phyloP scores from a whole-genome alignment of 2,329 filamentous ascomycete species.

The Raffaelea ambrosiae region DNA sequence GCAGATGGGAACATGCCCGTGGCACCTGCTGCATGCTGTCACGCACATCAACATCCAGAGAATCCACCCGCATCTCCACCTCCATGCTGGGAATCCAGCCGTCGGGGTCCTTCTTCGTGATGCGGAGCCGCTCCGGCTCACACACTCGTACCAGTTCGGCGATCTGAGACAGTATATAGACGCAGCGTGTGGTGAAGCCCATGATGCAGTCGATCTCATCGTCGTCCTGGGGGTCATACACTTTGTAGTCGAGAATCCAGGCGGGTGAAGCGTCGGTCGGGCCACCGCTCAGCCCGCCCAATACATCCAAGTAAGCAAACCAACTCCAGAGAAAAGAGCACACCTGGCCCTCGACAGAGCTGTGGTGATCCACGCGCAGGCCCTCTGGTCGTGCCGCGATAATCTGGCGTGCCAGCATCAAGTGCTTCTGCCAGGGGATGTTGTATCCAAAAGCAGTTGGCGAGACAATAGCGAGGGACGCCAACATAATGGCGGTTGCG shows the following conservation, averaged over 20 bases:
- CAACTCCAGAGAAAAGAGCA: slow-evolving; percentile 71
- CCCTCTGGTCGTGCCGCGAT: slow-evolving; percentile 52
- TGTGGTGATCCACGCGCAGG: slow-evolving; percentile 37
- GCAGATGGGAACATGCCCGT: slow-evolving; percentile 37
- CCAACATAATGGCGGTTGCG: slow-evolving; percentile 76
- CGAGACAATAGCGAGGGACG: slow-evolving; percentile 75
- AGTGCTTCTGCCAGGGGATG: slow-evolving; percentile 73
- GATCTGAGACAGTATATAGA: slow-evolving; percentile 62
- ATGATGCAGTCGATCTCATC: slow-evolving; percentile 74
- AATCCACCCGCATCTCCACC: slow-evolving; percentile 46
- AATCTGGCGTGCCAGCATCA: slow-evolving; percentile 66
- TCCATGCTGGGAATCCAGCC: slow-evolving; percentile 49
- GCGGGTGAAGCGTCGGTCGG: slow-evolving; percentile 41
- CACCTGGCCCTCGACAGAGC: slow-evolving; percentile 45
- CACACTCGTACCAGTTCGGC: slow-evolving; percentile 63
- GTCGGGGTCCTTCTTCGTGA: neutral
- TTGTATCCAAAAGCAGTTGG: slow-evolving; percentile 73
- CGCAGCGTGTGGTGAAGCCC: slow-evolving; percentile 65
- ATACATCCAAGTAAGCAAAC: slow-evolving; percentile 76
- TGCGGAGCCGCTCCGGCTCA: slow-evolving; percentile 30
- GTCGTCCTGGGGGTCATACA: slow-evolving; percentile 45
- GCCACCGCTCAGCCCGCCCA: slow-evolving; percentile 60
- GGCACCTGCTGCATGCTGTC: slow-evolving; percentile 39
- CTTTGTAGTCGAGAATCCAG: slow-evolving; percentile 40
- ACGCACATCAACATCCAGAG: slow-evolving; percentile 52